These are phyloP conservation scores for Paxillus rubicundulus DNA, from an alignment of 768 basidiomycete species.

Conservation along the genomic window DNA sequence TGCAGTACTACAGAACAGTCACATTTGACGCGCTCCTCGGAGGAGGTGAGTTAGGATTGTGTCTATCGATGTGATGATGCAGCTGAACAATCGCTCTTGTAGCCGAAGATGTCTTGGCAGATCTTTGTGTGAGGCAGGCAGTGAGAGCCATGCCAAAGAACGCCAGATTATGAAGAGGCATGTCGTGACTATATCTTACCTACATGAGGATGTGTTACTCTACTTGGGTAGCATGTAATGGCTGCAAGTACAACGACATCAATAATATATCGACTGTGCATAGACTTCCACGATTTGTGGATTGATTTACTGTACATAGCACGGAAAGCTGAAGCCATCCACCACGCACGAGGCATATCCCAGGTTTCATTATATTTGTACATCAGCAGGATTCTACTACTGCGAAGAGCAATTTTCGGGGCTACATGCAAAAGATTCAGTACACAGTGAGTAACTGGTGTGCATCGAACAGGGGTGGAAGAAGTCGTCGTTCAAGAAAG, in stretches of 20 bases:
- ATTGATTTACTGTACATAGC: too few species aligned
- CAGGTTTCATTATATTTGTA: too few species aligned
- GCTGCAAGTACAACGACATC: not conserved
- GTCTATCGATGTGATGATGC: not conserved
- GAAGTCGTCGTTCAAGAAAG: not conserved
- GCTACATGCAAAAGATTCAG: too few species aligned
- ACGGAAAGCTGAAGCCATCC: too few species aligned
- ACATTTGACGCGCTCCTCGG: slow-evolving; percentile 56
- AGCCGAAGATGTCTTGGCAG: slow-evolving; percentile 75
- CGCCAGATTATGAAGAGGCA: slow-evolving; percentile 46
- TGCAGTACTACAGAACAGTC: slow-evolving; percentile 30
- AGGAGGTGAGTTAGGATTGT: slow-evolving; percentile 42
- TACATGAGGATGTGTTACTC: not conserved
- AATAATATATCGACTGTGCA: not conserved
- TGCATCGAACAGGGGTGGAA: too few species aligned
- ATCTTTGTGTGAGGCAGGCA: slow-evolving; percentile 81
- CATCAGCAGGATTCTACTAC: too few species aligned
- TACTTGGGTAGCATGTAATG: not conserved
- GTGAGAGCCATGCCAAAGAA: slow-evolving; percentile 73
- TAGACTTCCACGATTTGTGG: not conserved
- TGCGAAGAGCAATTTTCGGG: too few species aligned
- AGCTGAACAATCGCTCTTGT: slow-evolving; percentile 6
- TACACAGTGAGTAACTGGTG: too few species aligned
- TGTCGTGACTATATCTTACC: not conserved
- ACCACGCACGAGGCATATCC: too few species aligned